phyloP scores from a whole-genome alignment of 768 basidiomycete species.

The Leccinum uliginosum region DNA sequence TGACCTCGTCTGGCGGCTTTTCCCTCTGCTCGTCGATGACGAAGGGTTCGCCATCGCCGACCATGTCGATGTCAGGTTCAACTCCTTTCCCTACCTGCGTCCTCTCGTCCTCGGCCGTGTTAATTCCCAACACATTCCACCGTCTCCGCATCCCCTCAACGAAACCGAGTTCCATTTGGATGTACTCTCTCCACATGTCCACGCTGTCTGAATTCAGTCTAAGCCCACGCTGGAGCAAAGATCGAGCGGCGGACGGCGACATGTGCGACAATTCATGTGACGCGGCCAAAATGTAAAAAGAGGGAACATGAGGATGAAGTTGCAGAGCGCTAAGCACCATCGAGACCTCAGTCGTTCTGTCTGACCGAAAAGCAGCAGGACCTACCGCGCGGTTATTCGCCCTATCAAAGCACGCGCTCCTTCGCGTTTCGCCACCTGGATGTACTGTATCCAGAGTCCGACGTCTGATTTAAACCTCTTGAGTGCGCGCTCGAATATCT shows the following conservation, averaged over 20 bases:
- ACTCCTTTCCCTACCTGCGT: constrained; percentile 15
- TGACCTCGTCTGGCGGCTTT: constrained; percentile 23
- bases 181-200: constrained; percentile 86
- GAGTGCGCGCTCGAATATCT: constrained; percentile 87
- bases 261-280: constrained; percentile 73
- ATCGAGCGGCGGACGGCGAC: constrained; percentile 75
- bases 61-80: constrained; percentile 25
- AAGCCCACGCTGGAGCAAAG: constrained; percentile 80
- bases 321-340: constrained; percentile 63
- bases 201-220: constrained; percentile 68
- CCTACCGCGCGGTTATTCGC: constrained; percentile 76
- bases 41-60: constrained; percentile 7
- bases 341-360: constrained; percentile 4
- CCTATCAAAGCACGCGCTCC: constrained; percentile 77
- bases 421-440: constrained; percentile 77
- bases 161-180: constrained; percentile 86
- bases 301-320: constrained; percentile 74
- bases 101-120: constrained; percentile 12
- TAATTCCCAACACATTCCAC: constrained; percentile 77
- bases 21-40: constrained; percentile 22
- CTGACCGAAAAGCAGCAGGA: not conserved
- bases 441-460: constrained; percentile 84
- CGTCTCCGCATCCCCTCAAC: constrained; percentile 74
- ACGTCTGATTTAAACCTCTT: constrained; percentile 87
- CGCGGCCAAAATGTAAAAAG: constrained; percentile 81